Percentiles rank a stretch among this genome's conserved stretches.
Evolutionary conservation across 2,329 filamentous ascomycete genomes (phyloP).

Genomic region (Botrytis byssoidea): DNA sequence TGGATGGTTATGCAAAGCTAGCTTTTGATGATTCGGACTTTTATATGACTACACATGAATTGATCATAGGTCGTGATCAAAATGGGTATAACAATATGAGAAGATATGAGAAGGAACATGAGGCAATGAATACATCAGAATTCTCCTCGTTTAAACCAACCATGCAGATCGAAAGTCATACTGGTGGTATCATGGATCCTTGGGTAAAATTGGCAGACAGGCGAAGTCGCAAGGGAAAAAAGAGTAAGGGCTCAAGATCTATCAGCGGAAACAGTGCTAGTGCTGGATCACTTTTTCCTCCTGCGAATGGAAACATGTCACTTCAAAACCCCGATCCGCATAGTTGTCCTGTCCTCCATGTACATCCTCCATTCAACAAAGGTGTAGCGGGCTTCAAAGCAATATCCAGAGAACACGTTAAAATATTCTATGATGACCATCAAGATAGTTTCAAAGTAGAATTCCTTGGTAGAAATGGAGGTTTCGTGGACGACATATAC

Average conservation of each 20-base stretch:
- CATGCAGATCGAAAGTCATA: slow-evolving; percentile 66
- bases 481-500: slow-evolving; percentile 63
- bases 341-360: slow-evolving; percentile 65
- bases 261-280: slow-evolving; percentile 38
- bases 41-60: slow-evolving; percentile 72
- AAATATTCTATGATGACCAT: slow-evolving; percentile 67
- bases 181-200: slow-evolving; percentile 59
- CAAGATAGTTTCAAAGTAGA: slow-evolving; percentile 63
- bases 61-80: slow-evolving; percentile 71
- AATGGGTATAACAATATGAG: neutral
- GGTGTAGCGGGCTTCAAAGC: slow-evolving; percentile 64
- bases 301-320: neutral
- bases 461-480: slow-evolving; percentile 61
- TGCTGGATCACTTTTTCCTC: neutral
- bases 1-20: slow-evolving; percentile 50
- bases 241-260: slow-evolving; percentile 46
- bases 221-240: slow-evolving; percentile 37
- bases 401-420: slow-evolving; percentile 72
- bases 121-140: slow-evolving; percentile 49
- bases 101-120: slow-evolving; percentile 12
- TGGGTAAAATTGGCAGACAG: slow-evolving; percentile 7
- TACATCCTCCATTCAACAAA: slow-evolving; percentile 66
- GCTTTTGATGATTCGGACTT: slow-evolving; percentile 74
- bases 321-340: slow-evolving; percentile 54
- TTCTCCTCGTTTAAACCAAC: slow-evolving; percentile 44